Conservation (phyloP, 139 green algal genomes). For the Mesotaenium endlicherianum region DNA sequence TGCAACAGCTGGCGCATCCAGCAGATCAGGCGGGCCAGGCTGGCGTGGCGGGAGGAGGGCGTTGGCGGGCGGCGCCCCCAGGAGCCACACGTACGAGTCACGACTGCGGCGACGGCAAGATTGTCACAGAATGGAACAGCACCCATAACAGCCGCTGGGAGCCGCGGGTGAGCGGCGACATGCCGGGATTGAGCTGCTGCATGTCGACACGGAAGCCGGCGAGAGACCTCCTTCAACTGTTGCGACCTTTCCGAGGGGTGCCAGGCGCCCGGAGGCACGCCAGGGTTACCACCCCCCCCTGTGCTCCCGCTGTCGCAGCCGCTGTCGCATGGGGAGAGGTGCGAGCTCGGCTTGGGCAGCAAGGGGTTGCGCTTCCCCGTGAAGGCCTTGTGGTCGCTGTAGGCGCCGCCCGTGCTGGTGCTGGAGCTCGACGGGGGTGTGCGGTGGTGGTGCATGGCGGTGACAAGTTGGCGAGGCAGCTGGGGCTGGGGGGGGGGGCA, state of each 20-base stretch:
- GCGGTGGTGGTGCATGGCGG: not conserved
- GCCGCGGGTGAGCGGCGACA: constrained; percentile 72
- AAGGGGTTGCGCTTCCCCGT: constrained; percentile 73
- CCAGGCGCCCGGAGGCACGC: constrained; percentile 55
- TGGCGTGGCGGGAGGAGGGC: constrained; percentile 80
- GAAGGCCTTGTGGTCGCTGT: constrained; percentile 68
- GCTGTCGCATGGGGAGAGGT: constrained; percentile 75
- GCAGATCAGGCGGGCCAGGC: constrained; percentile 86
- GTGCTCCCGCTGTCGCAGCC: too few species aligned
- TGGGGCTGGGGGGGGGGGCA: not conserved
- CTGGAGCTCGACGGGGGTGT: not conserved
- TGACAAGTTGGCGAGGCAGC: not conserved
- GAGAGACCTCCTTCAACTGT: constrained; percentile 75
- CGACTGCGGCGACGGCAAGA: constrained; percentile 86
- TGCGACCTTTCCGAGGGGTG: constrained; percentile 77
- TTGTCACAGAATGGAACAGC: constrained; percentile 81
- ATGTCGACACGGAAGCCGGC: constrained; percentile 78
- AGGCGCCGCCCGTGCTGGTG: constrained; percentile 52
- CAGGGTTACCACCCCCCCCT: constrained; percentile 82
- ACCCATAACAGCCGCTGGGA: constrained; percentile 70
- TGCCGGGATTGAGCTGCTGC: constrained; percentile 80
- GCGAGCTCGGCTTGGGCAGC: constrained; percentile 77
- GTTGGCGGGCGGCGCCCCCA: constrained; percentile 81
- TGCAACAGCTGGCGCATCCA: constrained; percentile 69
- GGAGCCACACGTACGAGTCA: constrained; percentile 81